Conservation (phyloP, 1,284 basidiomycete genomes). For the Ustanciosporium gigantosporum region DNA sequence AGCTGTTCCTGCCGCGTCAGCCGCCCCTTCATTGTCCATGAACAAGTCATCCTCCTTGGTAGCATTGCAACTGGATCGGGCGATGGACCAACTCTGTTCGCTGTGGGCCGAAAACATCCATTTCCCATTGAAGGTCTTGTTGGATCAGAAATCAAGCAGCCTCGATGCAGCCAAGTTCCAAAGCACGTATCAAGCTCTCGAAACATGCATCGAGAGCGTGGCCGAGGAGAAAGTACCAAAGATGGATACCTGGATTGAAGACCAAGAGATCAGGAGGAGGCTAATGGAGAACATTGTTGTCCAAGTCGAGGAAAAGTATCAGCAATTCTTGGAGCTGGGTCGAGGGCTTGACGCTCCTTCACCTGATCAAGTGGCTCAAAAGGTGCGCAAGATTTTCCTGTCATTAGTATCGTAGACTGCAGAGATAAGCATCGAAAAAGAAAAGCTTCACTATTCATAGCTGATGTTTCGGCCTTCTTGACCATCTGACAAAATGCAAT, state of each 20-base stretch:
- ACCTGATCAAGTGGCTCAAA: too few relatives aligned
- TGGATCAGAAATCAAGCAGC: constrained; percentile 9
- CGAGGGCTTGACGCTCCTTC: too few relatives aligned
- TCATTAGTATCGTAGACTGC: too few relatives aligned
- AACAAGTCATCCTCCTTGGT: constrained; percentile 7
- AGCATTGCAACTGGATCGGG: background rate
- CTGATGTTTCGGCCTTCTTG: too few relatives aligned
- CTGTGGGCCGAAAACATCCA: constrained; percentile 16
- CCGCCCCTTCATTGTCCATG: constrained; percentile 4
- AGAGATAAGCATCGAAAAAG: too few relatives aligned
- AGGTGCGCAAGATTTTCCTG: too few relatives aligned
- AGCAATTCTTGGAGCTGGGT: too few relatives aligned
- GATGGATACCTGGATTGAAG: constrained; percentile 22
- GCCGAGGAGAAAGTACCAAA: constrained; percentile 13
- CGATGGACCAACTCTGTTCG: constrained; percentile 5
- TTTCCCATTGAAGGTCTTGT: constrained; percentile 23
- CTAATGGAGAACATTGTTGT: constrained; percentile 1
- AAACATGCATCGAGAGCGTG: constrained; percentile 30
- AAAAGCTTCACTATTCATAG: too few relatives aligned
- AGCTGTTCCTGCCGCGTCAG: background rate
- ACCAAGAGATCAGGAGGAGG: constrained; percentile 16
- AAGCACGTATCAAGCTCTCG: constrained; percentile 20
- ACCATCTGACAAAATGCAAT: too few relatives aligned
- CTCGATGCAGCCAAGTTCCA: constrained; percentile 2
- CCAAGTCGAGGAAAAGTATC: background rate